These are phyloP conservation scores for Calonectria henricotiae DNA, from an alignment of 2,329 filamentous ascomycete genomes.

Conservation along the genomic window DNA sequence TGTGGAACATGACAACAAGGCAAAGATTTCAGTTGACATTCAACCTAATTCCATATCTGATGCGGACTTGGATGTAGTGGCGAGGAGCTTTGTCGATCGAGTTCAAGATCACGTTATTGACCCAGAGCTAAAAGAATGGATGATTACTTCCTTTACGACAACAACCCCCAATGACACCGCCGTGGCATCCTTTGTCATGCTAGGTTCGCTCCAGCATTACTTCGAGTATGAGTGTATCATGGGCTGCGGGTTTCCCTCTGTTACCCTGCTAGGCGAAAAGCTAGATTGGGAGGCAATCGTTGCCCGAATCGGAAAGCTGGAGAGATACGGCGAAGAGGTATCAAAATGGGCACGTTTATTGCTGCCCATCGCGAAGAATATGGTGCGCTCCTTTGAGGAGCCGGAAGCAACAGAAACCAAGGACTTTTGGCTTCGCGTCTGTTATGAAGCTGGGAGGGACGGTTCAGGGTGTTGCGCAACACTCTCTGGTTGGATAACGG, in stretches of 20 bases:
- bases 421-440: slow-evolving; percentile 23
- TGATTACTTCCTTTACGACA: not conserved
- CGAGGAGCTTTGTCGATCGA: not conserved
- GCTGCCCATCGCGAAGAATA: not conserved
- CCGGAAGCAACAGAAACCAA: not conserved
- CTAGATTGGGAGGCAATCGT: slow-evolving; percentile 11
- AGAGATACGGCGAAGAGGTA: not conserved
- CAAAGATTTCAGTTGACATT: not conserved
- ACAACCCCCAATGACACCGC: not conserved
- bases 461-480: slow-evolving; percentile 4
- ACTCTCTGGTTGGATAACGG: slow-evolving; percentile 17
- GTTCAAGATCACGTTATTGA: not conserved
- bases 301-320: not conserved
- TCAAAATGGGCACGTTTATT: not conserved
- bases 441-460: not conserved
- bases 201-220: not conserved
- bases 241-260: slow-evolving; percentile 18
- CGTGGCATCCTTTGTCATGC: slow-evolving; percentile 1
- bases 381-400: not conserved
- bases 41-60: not conserved
- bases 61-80: not conserved
- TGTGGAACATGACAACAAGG: slow-evolving; percentile 14
- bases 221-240: not conserved
- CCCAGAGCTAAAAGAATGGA: slow-evolving; percentile 4
- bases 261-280: slow-evolving; percentile 8